phyloP scores from a whole-genome alignment of 352 stramenopile species.

The Plasmopara muralis region DNA sequence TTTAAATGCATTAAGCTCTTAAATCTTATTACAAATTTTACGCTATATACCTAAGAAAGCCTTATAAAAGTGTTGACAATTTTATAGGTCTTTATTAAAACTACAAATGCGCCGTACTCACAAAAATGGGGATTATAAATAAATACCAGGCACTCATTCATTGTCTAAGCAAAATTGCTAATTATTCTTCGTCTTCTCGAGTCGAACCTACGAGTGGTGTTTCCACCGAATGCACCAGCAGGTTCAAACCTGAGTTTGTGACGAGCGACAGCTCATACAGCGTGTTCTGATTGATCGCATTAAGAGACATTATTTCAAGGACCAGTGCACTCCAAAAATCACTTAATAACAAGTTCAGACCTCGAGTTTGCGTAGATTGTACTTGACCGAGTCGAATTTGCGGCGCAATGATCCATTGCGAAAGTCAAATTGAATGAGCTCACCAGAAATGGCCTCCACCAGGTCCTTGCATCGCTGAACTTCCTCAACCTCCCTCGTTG shows the following conservation, averaged over 20 bases:
- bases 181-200: constrained; percentile 21
- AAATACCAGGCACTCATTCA: too few species aligned
- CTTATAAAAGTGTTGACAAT: too few species aligned
- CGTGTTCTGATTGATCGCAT: constrained; percentile 53
- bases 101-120: too few species aligned
- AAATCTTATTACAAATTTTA: too few species aligned
- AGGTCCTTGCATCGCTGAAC: constrained; percentile 80
- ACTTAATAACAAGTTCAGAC: constrained; percentile 16
- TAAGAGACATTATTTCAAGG: not conserved
- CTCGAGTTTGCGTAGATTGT: constrained; percentile 91
- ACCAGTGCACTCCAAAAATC: constrained; percentile 3
- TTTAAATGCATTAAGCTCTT: too few species aligned
- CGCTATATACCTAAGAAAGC: too few species aligned
- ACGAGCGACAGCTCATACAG: constrained; percentile 91
- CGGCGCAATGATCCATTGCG: constrained; percentile 88
- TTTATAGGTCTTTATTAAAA: too few species aligned
- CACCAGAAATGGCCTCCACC: constrained; percentile 82
- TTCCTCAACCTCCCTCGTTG: constrained; percentile 68
- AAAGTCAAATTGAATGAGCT: constrained; percentile 93
- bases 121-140: too few species aligned
- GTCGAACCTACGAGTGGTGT: constrained; percentile 13
- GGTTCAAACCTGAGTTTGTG: constrained; percentile 43
- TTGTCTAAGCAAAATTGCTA: too few species aligned
- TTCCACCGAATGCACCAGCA: constrained; percentile 43
- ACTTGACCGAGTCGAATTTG: constrained; percentile 94